Percentiles rank a stretch among this genome's conserved stretches.
Evolutionary conservation across 495 filamentous ascomycete species (phyloP).

Genomic region (Achaetomiella virescens): DNA sequence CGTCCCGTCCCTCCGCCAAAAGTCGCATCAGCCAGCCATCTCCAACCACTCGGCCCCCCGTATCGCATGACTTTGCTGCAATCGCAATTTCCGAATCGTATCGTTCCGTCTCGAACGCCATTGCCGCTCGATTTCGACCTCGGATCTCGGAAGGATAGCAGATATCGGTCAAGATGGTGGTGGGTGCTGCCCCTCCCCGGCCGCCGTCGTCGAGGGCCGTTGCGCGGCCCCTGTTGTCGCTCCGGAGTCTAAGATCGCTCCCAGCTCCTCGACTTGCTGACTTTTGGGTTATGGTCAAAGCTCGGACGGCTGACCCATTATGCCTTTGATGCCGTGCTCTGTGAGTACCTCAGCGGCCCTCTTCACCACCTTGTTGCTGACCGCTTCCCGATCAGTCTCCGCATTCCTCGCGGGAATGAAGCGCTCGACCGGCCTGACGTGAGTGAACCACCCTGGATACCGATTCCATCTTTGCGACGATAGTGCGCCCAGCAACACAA

Average conservation of each 20-base stretch:
- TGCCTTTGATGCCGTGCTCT: conserved; percentile 90
- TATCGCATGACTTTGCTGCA: not conserved
- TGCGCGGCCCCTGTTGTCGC: conserved; percentile 10
- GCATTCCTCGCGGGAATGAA: conserved; percentile 94
- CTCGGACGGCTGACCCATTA: conserved; percentile 89
- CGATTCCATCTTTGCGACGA: not conserved
- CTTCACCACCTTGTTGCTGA: conserved; percentile 2
- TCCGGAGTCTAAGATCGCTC: conserved; percentile 31
- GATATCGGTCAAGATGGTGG: conserved; percentile 37
- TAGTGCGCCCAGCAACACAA: not conserved
- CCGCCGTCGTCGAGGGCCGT: conserved; percentile 1
- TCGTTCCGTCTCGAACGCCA: not conserved
- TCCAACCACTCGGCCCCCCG: not conserved
- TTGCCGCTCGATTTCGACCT: conserved; percentile 1
- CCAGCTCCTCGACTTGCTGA: conserved; percentile 58
- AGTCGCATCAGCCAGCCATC: not conserved
- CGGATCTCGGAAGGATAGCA: not conserved
- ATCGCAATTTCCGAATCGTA: not conserved
- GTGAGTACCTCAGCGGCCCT: conserved; percentile 45
- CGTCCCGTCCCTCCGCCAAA: not conserved
- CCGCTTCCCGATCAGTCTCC: conserved; percentile 58
- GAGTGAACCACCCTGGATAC: conserved; percentile 42
- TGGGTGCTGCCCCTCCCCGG: conserved; percentile 25
- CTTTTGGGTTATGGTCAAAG: conserved; percentile 61
- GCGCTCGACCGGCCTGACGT: conserved; percentile 95